Evolutionary conservation across 768 basidiomycete species (phyloP).

Genomic region (Tulasnella sp.): DNA sequence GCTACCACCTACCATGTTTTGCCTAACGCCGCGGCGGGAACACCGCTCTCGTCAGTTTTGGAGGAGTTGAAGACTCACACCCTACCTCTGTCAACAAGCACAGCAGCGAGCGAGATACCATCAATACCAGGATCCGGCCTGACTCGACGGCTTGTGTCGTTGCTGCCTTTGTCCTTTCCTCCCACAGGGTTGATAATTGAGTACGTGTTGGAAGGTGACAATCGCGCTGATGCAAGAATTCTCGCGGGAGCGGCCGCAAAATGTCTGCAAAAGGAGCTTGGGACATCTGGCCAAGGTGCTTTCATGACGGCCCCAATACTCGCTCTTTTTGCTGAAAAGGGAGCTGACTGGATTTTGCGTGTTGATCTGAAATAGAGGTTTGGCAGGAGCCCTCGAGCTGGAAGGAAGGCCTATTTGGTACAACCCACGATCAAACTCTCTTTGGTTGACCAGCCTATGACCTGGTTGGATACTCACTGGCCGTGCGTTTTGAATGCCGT

Average conservation of each 20-base stretch:
- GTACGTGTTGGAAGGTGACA: conserved; percentile 77
- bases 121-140: conserved; percentile 75
- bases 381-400: conserved; percentile 63
- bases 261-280: conserved; percentile 31
- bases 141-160: conserved; percentile 50
- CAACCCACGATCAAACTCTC: conserved; percentile 59
- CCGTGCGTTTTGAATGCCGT: too few species aligned
- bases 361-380: background rate
- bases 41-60: conserved; percentile 31
- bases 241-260: conserved; percentile 46
- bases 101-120: conserved; percentile 34
- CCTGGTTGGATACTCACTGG: too few species aligned
- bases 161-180: conserved; percentile 41
- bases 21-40: conserved; percentile 36
- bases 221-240: conserved; percentile 54
- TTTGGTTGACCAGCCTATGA: conserved; percentile 39
- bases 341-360: background rate
- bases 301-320: background rate
- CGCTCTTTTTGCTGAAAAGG: too few species aligned
- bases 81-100: conserved; percentile 22
- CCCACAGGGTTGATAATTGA: conserved; percentile 50
- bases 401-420: conserved; percentile 54
- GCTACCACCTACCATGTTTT: conserved; percentile 53
- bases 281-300: conserved; percentile 18
- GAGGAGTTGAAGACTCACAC: conserved; percentile 28